These are phyloP conservation scores for Coniochaeta sp. DNA, from an alignment of 2,329 filamentous ascomycete genomes.

Conservation along the genomic window DNA sequence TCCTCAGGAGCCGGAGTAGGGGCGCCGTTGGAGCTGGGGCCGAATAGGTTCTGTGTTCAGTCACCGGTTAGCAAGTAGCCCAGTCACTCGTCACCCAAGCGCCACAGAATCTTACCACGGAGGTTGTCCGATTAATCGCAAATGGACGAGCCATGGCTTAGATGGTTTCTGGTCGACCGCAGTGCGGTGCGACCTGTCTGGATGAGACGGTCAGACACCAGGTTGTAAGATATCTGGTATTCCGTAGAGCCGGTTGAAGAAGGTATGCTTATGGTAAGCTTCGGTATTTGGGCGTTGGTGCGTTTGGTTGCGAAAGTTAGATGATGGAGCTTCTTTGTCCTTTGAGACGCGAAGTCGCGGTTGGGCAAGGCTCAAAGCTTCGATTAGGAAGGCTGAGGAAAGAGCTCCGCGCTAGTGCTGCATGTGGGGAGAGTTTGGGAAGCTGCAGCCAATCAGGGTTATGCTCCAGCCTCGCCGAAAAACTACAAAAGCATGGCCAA, in stretches of 20 bases:
- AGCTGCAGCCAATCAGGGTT: neutral
- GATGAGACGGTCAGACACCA: neutral
- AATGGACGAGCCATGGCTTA: neutral
- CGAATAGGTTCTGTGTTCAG: neutral
- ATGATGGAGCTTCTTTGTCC: neutral
- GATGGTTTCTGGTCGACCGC: neutral
- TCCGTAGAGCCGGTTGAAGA: neutral
- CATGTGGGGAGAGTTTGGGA: neutral
- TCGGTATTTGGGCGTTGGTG: neutral
- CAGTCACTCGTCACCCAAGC: no score
- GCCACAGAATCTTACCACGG: neutral
- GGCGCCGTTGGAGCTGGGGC: neutral
- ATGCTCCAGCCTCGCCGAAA: neutral
- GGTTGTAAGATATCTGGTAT: neutral
- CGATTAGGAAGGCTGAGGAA: neutral
- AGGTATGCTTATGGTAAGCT: neutral
- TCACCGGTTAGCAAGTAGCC: neutral
- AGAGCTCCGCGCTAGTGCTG: neutral
- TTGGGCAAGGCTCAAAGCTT: constrained; percentile 3
- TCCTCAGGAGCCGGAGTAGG: constrained; percentile 4
- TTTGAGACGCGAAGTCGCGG: constrained; percentile 4
- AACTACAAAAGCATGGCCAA: neutral
- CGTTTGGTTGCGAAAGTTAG: neutral
- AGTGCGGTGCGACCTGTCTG: neutral
- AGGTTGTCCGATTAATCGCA: neutral